Conservation (phyloP, 1,139 yeast genomes). For the Sugiyamaella xylanicola region DNA sequence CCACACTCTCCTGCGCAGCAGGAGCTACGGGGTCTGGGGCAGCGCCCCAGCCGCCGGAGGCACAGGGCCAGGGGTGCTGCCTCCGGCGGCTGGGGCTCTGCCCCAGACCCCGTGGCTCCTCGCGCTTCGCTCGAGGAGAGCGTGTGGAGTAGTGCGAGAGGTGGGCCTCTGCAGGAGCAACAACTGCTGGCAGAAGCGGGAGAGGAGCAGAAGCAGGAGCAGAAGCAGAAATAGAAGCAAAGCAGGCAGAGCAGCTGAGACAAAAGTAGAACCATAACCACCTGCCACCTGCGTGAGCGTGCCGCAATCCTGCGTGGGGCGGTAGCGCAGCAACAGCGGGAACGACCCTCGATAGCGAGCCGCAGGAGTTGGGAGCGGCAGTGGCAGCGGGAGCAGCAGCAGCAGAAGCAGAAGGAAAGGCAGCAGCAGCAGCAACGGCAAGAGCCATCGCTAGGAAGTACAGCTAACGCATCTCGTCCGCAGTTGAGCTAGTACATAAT, state of each 20-base stretch:
- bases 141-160: too few species aligned
- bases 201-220: neutral
- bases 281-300: too few species aligned
- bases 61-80: neutral
- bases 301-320: too few species aligned
- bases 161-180: too few species aligned
- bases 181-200: neutral
- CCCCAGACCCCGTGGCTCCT: neutral
- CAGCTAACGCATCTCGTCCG: neutral
- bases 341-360: too few species aligned
- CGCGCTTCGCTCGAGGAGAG: neutral
- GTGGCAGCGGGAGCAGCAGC: neutral
- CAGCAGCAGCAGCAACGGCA: neutral
- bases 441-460: neutral
- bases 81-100: neutral
- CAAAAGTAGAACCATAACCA: too few species aligned
- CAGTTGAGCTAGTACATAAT: neutral
- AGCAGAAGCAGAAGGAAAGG: neutral
- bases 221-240: neutral
- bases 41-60: neutral
- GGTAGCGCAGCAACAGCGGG: too few species aligned
- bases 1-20: too few species aligned
- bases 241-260: neutral
- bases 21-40: neutral
- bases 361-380: too few species aligned